A percentile compares a stretch with the other conserved stretches of the same genome.
These are phyloP conservation scores for Suillus subluteus DNA, from an alignment of 768 basidiomycete genomes.

Conservation along the genomic window DNA sequence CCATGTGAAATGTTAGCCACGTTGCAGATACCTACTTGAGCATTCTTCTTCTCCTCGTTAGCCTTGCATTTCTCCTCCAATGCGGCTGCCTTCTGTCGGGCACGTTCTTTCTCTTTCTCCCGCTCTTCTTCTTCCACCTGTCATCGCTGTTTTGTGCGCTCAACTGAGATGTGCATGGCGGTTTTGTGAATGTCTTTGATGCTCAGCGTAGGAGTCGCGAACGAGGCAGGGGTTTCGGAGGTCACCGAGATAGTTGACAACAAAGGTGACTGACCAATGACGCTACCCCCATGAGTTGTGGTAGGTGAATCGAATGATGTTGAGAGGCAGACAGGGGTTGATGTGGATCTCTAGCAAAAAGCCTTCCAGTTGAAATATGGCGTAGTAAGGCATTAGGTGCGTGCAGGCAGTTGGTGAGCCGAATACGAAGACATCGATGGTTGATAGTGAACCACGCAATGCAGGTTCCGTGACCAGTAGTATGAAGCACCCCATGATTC, in stretches of 20 bases:
- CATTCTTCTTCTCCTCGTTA: constrained; percentile 16
- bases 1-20: constrained; percentile 19
- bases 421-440: too few species aligned
- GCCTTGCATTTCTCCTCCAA: constrained; percentile 69
- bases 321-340: constrained; percentile 35
- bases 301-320: constrained; percentile 22
- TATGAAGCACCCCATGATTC: too few species aligned
- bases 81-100: constrained; percentile 77
- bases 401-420: too few species aligned
- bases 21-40: constrained; percentile 22
- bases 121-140: constrained; percentile 85
- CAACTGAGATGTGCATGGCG: constrained; percentile 84
- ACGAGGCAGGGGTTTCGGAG: constrained; percentile 36
- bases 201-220: constrained; percentile 40
- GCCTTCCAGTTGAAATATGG: constrained; percentile 48
- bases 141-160: constrained; percentile 77
- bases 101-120: constrained; percentile 79
- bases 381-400: too few species aligned
- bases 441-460: too few species aligned
- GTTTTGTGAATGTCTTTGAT: constrained; percentile 72
- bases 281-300: constrained; percentile 15
- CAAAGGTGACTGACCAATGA: constrained; percentile 47
- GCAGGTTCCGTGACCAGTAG: too few species aligned
- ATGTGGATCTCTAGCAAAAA: constrained; percentile 49
- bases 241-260: constrained; percentile 45